Evolutionary conservation across 257 asterid species (phyloP).

Genomic region (Scutellaria galericulata): DNA sequence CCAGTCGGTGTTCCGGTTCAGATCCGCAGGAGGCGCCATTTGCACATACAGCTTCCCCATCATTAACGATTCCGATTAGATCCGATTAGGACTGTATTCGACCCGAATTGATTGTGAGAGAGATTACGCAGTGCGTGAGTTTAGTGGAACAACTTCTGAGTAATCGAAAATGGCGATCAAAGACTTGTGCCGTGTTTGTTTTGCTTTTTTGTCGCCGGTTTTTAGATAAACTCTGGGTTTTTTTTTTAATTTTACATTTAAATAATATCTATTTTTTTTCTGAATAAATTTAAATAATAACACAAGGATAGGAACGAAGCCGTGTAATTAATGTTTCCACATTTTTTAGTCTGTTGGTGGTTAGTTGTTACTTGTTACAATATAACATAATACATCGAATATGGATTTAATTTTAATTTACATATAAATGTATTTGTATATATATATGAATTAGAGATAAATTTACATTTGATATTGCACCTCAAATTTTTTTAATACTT

Average conservation of each 20-base stretch:
- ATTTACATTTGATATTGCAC: no score
- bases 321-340: constrained; percentile 1
- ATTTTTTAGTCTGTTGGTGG: background rate
- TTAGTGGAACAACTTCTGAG: constrained; percentile 20
- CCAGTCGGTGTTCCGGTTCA: constrained; percentile 95
- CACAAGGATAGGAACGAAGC: background rate
- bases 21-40: constrained; percentile 86
- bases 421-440: no score
- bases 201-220: constrained; percentile 9
- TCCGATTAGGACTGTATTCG: constrained; percentile 22
- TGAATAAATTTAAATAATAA: background rate
- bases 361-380: no score
- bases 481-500: no score
- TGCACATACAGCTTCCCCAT: constrained; percentile 85
- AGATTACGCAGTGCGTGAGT: background rate
- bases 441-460: no score
- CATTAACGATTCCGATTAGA: constrained; percentile 19
- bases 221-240: constrained; percentile 4
- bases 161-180: constrained; percentile 21
- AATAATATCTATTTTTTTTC: background rate
- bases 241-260: background rate
- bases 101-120: constrained; percentile 14
- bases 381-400: no score
- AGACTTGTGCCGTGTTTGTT: constrained; percentile 35
- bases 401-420: no score